A percentile compares a stretch with the other conserved stretches of the same genome.
These are phyloP conservation scores for Terana coerulea DNA, from an alignment of 768 basidiomycete genomes.

Conservation along the genomic window DNA sequence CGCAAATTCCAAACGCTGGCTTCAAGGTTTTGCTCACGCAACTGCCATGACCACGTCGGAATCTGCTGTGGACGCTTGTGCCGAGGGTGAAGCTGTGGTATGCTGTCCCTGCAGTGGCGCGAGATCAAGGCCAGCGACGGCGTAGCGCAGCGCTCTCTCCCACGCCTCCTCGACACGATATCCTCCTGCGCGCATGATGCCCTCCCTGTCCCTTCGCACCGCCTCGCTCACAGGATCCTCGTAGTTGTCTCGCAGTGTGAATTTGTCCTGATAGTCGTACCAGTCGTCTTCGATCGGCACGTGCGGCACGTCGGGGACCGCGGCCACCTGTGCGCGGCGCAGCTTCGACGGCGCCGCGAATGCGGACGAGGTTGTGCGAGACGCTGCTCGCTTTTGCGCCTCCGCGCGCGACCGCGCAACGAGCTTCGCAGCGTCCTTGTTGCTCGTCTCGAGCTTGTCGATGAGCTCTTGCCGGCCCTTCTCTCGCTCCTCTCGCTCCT, in stretches of 20 bases:
- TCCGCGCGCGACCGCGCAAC: slow-evolving; percentile 67
- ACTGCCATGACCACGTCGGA: slow-evolving; percentile 49
- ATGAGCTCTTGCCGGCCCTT: slow-evolving; percentile 71
- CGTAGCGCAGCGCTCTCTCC: slow-evolving; percentile 73
- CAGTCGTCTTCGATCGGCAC: slow-evolving; percentile 73
- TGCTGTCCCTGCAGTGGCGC: slow-evolving; percentile 32
- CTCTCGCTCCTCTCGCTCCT: slow-evolving; percentile 74
- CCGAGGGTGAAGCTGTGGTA: neutral
- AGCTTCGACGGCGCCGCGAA: slow-evolving; percentile 32
- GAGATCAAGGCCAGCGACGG: slow-evolving; percentile 71
- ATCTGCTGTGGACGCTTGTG: slow-evolving; percentile 15
- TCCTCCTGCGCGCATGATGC: slow-evolving; percentile 80
- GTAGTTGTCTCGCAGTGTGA: slow-evolving; percentile 52
- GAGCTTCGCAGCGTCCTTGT: slow-evolving; percentile 64
- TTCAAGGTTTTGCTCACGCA: too few species aligned
- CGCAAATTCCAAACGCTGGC: too few species aligned
- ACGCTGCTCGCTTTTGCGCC: slow-evolving; percentile 56
- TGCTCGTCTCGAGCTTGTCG: slow-evolving; percentile 75
- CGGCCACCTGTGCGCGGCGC: slow-evolving; percentile 52
- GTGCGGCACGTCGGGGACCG: slow-evolving; percentile 75
- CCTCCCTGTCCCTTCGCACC: slow-evolving; percentile 70
- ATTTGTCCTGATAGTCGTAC: slow-evolving; percentile 73
- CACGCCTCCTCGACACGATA: slow-evolving; percentile 81
- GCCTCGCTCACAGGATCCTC: slow-evolving; percentile 73
- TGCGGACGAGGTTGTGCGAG: slow-evolving; percentile 38